A percentile compares a stretch with the other conserved stretches of the same genome.
Evolutionary conservation across 352 stramenopile genomes (phyloP).

Genomic region (Globisporangium orthogonon): DNA sequence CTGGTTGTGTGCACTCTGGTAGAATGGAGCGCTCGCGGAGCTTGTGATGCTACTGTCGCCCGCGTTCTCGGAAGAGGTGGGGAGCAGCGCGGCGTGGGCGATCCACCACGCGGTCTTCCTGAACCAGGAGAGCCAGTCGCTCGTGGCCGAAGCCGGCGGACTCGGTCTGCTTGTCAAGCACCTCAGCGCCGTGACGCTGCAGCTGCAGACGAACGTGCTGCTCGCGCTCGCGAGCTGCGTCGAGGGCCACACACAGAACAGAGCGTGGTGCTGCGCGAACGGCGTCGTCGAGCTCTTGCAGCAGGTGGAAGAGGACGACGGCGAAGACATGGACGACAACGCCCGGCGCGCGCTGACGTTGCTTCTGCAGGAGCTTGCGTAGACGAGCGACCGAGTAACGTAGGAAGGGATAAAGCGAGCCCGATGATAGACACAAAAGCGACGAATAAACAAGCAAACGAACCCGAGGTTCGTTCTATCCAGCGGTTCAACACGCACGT

Average conservation of each 20-base stretch:
- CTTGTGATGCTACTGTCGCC: constrained; percentile 61
- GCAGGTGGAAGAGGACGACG: constrained; percentile 33
- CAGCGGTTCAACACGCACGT: background rate
- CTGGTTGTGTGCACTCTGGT: background rate
- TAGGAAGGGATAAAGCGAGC: too few relatives aligned
- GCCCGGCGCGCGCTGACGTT: constrained; percentile 40
- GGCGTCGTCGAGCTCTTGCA: constrained; percentile 29
- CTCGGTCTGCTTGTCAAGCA: constrained; percentile 55
- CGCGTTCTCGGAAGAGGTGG: constrained; percentile 58
- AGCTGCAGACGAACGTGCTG: constrained; percentile 63
- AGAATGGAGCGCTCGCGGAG: constrained; percentile 41
- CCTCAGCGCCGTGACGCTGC: constrained; percentile 29
- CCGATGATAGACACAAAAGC: background rate
- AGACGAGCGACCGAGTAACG: background rate
- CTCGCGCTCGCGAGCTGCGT: constrained; percentile 57
- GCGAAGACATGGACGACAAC: constrained; percentile 44
- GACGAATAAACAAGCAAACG: background rate
- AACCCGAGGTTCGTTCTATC: background rate
- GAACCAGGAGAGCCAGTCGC: constrained; percentile 54
- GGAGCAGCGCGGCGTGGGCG: constrained; percentile 64
- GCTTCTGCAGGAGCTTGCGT: constrained; percentile 40
- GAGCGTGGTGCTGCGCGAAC: constrained; percentile 37
- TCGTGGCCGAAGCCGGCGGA: constrained; percentile 52
- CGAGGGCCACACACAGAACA: constrained; percentile 39
- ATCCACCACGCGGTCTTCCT: constrained; percentile 63